Evolutionary conservation across 305 asterid genomes (phyloP).

Genomic region (Striga hermonthica): DNA sequence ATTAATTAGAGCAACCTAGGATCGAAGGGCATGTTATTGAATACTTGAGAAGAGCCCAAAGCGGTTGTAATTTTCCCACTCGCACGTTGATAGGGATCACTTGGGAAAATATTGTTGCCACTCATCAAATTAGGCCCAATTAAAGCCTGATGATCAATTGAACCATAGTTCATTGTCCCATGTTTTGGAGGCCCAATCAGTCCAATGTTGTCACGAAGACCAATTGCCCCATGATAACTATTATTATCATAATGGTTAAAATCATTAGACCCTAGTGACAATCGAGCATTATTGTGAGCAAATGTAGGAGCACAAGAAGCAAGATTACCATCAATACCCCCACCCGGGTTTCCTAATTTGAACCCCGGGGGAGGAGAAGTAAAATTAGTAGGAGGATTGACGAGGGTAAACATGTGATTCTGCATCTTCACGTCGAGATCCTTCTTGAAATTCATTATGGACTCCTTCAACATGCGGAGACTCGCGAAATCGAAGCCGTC

Average conservation of each 20-base stretch:
- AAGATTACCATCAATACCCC: neutral
- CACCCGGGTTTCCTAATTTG: neutral
- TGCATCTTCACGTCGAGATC: conserved; percentile 29
- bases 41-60: neutral
- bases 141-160: neutral
- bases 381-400: neutral
- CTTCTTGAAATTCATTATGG: conserved; percentile 32
- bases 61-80: neutral
- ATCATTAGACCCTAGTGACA: conserved; percentile 21
- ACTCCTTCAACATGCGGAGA: conserved; percentile 29
- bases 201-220: neutral
- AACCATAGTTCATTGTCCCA: neutral
- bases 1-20: conserved; percentile 8
- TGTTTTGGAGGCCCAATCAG: neutral
- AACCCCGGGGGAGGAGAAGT: neutral
- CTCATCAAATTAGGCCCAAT: neutral
- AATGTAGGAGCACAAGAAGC: neutral
- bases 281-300: neutral
- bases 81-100: neutral
- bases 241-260: neutral
- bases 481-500: conserved; percentile 18
- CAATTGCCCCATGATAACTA: neutral
- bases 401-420: conserved; percentile 15
- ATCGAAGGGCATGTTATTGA: neutral
- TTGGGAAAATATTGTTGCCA: neutral